Evolutionary conservation across 1,139 yeast genomes (phyloP).

Genomic region (Arxiozyma heterogenica): DNA sequence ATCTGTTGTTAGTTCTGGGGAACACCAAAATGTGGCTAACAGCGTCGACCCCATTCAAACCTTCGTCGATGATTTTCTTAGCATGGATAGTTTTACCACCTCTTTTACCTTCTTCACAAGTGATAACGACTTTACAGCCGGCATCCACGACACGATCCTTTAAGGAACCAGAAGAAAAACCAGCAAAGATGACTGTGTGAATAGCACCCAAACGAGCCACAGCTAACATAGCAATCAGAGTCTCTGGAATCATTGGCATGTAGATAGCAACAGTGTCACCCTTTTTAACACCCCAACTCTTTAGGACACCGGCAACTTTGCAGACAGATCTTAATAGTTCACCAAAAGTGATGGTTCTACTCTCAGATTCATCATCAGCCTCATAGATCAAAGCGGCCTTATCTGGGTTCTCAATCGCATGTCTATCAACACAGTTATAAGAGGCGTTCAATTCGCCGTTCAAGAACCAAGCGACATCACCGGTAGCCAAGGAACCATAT

Average conservation of each 20-base stretch:
- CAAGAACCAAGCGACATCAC: constrained; percentile 87
- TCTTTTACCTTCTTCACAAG: constrained; percentile 93
- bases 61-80: constrained; percentile 91
- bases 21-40: constrained; percentile 79
- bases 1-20: constrained; percentile 72
- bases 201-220: constrained; percentile 89
- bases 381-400: constrained; percentile 88
- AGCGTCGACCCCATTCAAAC: constrained; percentile 64
- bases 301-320: constrained; percentile 78
- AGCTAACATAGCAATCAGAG: constrained; percentile 82
- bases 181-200: constrained; percentile 95
- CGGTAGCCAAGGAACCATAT: constrained; percentile 63
- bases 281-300: constrained; percentile 77
- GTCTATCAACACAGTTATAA: constrained; percentile 94
- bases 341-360: constrained; percentile 66
- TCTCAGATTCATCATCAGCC: constrained; percentile 84
- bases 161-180: constrained; percentile 90
- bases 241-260: constrained; percentile 96
- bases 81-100: constrained; percentile 81
- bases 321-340: constrained; percentile 83
- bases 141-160: constrained; percentile 89
- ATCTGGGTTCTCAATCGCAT: constrained; percentile 78
- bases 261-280: constrained; percentile 97
- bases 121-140: constrained; percentile 76
- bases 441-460: constrained; percentile 92